These are phyloP conservation scores for Phaffomyces opuntiae DNA, from an alignment of 805 yeast genomes.

Conservation along the genomic window DNA sequence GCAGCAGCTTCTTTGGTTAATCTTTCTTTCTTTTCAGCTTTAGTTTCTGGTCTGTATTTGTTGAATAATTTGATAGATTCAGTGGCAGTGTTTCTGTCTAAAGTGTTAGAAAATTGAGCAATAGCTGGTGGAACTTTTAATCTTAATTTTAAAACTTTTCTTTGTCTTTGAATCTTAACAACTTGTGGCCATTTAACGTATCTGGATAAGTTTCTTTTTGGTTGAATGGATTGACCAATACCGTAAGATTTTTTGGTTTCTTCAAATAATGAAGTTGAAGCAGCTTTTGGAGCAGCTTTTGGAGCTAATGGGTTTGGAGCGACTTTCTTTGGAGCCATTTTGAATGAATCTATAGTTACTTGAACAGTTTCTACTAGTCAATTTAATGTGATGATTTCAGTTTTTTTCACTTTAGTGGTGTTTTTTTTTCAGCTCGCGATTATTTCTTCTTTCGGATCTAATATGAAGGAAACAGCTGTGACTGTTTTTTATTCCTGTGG, in stretches of 20 bases:
- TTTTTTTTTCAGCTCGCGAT: slow-evolving; percentile 3
- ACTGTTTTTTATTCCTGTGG: slow-evolving; percentile 1
- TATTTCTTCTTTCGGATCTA: background rate
- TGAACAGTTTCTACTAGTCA: no score
- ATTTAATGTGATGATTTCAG: no score
- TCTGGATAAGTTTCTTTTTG: slow-evolving; percentile 92
- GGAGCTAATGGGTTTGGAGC: slow-evolving; percentile 5
- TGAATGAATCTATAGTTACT: background rate
- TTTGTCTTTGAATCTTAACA: slow-evolving; percentile 98
- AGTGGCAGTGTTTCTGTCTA: slow-evolving; percentile 98
- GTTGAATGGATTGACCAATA: slow-evolving; percentile 94
- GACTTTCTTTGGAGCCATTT: background rate
- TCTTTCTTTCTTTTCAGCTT: slow-evolving; percentile 98
- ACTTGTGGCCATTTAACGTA: slow-evolving; percentile 99
- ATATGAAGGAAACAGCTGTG: background rate
- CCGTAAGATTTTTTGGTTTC: slow-evolving; percentile 91
- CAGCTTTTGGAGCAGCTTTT: slow-evolving; percentile 90
- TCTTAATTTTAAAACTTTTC: slow-evolving; percentile 91
- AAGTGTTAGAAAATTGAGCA: slow-evolving; percentile 91
- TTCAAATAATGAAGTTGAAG: slow-evolving; percentile 87
- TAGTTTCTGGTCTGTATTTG: slow-evolving; percentile 98
- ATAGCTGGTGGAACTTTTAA: slow-evolving; percentile 98
- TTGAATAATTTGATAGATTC: slow-evolving; percentile 94
- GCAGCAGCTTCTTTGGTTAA: slow-evolving; percentile 98
- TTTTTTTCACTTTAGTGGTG: background rate